These are phyloP conservation scores for Geotrichum aggregatum DNA, from an alignment of 1,139 yeast genomes.

Conservation along the genomic window DNA sequence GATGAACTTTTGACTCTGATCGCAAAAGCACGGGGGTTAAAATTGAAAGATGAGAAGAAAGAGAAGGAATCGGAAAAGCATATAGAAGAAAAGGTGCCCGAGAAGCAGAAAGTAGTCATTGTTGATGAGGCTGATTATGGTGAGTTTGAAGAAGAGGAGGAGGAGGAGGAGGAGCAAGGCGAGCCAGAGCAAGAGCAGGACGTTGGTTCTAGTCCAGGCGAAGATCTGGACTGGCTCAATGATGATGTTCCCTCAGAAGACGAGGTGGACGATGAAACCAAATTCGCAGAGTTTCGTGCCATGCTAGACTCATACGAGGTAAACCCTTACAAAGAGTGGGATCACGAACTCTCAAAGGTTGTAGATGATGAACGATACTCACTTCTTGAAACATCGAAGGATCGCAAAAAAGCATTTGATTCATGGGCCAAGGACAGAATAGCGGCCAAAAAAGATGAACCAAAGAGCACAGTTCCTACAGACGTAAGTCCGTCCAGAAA, in stretches of 20 bases:
- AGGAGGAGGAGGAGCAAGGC: conserved; percentile 21
- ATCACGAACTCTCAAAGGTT: conserved; percentile 43
- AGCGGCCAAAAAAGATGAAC: conserved; percentile 19
- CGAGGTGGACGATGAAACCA: conserved; percentile 22
- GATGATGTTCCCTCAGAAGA: conserved; percentile 22
- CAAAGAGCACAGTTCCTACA: not conserved
- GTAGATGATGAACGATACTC: conserved; percentile 43
- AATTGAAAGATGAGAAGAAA: conserved; percentile 25
- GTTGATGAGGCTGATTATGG: conserved; percentile 20
- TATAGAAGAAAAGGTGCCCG: not conserved
- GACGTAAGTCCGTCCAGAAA: conserved; percentile 10
- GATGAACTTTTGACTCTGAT: conserved; percentile 40
- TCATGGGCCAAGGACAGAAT: conserved; percentile 41
- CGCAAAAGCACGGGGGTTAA: conserved; percentile 48
- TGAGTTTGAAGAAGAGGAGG: conserved; percentile 22
- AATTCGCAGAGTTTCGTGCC: not conserved
- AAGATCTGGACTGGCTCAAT: conserved; percentile 21
- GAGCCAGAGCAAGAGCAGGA: conserved; percentile 18
- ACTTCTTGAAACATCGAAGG: conserved; percentile 37
- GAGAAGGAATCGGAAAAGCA: conserved; percentile 16
- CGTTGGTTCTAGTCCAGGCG: conserved; percentile 16
- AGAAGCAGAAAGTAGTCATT: conserved; percentile 11
- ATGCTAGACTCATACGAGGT: conserved; percentile 24
- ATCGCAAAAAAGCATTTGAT: conserved; percentile 42
- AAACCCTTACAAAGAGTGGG: conserved; percentile 49